Evolutionary conservation across 2,329 filamentous ascomycete genomes (phyloP).

Genomic region (Bipolaris sorokiniana): DNA sequence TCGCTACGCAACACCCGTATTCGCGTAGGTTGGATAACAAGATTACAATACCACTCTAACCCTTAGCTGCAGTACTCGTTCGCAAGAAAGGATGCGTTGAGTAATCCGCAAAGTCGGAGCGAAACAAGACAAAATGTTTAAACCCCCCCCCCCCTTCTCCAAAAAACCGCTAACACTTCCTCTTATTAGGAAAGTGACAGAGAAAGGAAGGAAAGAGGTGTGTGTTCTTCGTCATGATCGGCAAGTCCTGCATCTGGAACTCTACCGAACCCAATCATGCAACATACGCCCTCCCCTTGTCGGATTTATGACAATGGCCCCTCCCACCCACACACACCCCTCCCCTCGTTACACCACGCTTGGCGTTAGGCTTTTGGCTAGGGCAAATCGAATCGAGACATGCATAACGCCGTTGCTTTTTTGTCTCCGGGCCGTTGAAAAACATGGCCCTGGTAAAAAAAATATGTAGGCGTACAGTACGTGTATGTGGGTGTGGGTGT

Average conservation of each 20-base stretch:
- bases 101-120: no score
- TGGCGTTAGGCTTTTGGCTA: background rate
- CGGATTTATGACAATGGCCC: background rate
- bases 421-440: background rate
- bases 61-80: no score
- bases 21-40: no score
- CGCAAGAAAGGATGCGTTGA: no score
- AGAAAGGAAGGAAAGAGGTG: slow-evolving; percentile 1
- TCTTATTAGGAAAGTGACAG: background rate
- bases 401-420: background rate
- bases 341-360: background rate
- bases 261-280: background rate
- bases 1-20: no score
- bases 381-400: background rate
- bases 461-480: no score
- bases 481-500: background rate
- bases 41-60: no score
- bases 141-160: no score
- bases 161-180: background rate
- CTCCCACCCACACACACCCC: background rate
- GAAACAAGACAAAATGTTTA: no score
- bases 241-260: slow-evolving; percentile 16
- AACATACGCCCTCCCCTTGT: background rate
- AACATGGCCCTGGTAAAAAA: no score
- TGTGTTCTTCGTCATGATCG: slow-evolving; percentile 26